These are phyloP conservation scores for Fusarium mundagurra DNA, from an alignment of 2,329 filamentous ascomycete species.

Conservation along the genomic window DNA sequence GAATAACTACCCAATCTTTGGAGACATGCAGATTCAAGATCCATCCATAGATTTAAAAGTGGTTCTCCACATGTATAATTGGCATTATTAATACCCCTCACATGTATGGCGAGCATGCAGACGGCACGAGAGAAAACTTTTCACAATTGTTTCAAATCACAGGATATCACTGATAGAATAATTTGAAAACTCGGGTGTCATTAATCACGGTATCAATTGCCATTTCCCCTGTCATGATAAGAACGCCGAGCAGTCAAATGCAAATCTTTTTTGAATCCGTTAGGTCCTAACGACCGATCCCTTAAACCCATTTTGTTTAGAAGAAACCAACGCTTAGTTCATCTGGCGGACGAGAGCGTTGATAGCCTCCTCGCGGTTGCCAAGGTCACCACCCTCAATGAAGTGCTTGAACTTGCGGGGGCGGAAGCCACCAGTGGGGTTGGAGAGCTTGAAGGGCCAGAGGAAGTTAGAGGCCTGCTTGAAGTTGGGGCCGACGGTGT, in stretches of 20 bases:
- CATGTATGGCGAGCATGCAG: neutral
- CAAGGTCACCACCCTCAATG: slow-evolving; percentile 97
- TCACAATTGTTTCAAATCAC: neutral
- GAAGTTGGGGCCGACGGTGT: slow-evolving; percentile 98
- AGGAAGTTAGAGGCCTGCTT: slow-evolving; percentile 99
- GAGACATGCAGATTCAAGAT: neutral
- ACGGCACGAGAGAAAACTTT: neutral
- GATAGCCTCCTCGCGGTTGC: slow-evolving; percentile 99
- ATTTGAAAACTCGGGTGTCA: slow-evolving; percentile 52
- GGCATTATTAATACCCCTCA: slow-evolving; percentile 36
- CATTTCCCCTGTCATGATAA: slow-evolving; percentile 51
- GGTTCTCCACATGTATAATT: slow-evolving; percentile 8
- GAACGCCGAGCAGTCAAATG: slow-evolving; percentile 54
- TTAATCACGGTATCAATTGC: slow-evolving; percentile 55
- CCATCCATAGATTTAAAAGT: slow-evolving; percentile 16
- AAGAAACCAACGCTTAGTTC: slow-evolving; percentile 73
- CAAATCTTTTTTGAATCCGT: slow-evolving; percentile 46
- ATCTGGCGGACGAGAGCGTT: slow-evolving; percentile 96
- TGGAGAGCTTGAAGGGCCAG: slow-evolving; percentile 99
- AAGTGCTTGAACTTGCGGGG: slow-evolving; percentile 99
- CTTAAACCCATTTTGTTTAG: slow-evolving; percentile 32
- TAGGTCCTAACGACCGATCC: slow-evolving; percentile 43
- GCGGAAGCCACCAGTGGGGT: slow-evolving; percentile 96
- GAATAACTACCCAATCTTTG: neutral
- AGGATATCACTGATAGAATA: slow-evolving; percentile 29